Base-by-base conservation (phyloP, 345 rosid genomes). In the Turnera subulata region DNA sequence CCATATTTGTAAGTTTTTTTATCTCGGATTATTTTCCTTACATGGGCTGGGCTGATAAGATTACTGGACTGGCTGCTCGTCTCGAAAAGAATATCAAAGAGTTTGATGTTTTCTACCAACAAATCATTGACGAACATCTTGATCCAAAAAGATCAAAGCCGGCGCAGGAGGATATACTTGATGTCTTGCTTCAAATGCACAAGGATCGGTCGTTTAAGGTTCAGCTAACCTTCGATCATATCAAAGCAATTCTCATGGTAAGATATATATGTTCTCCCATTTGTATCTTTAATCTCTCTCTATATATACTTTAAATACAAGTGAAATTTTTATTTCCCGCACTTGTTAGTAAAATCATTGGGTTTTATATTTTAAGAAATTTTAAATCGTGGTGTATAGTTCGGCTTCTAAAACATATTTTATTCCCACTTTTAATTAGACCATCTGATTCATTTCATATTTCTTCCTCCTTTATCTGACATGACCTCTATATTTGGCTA, bases 101-200 rank as follows among this genome's bases (percentile, higher is more conserved):
- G 44, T 56, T 76, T 10, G 89, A 85, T 46, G 44, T 2, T 0
- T 73, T 81, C 58, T 80, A 71, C 32, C 75, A 79, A 40, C 50
- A 65, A 42, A 67, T 74, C 39, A 71, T 85, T 18, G 76, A 70
- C 3, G 47, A 80, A 0, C 86, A 85, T 50, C 73, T 66, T 40
- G 58, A 61, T 68, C 56, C 53, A 46, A 58, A 16, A 0, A 50
- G 63, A 9, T 15, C 22, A 24, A 63, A 53, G 50, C 55, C 59
- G 33, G 74, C 32, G 23, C 64, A 35, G 1, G 82, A 76, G 38
- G 64, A 33, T n/a, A 59, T 53, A 16, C 22, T 66, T 20, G 63
- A 59, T 48, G 55, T 59, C 6, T 16, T 47, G 21, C 26, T 59
- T 20, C 54, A 48, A 33, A 33, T 59, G 1, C 15, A 20, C 12